phyloP scores from a whole-genome alignment of 1,139 yeast species.

The Blastobotrys persicus region DNA sequence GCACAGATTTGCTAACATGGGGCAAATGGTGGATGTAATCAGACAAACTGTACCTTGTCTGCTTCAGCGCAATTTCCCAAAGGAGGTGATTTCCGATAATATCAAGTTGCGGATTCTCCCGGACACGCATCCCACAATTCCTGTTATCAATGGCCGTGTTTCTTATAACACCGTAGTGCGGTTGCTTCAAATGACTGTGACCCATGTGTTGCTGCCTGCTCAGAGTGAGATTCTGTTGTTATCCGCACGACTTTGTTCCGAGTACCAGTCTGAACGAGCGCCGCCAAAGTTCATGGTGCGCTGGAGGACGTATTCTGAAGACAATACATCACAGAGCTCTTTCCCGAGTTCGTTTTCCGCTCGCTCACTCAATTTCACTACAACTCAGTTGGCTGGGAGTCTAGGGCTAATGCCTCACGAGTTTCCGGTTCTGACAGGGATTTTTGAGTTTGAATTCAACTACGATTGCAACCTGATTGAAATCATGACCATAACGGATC shows the following conservation, averaged over 20 bases:
- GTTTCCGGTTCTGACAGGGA: constrained; percentile 54
- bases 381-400: constrained; percentile 22
- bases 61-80: constrained; percentile 51
- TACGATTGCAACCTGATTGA: constrained; percentile 53
- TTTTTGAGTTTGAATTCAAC: constrained; percentile 73
- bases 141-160: constrained; percentile 58
- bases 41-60: constrained; percentile 56
- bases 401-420: constrained; percentile 30
- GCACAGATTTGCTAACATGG: constrained; percentile 52
- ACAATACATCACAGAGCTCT: not conserved
- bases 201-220: constrained; percentile 32
- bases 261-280: constrained; percentile 1
- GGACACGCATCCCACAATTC: constrained; percentile 55
- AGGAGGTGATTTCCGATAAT: constrained; percentile 47
- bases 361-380: constrained; percentile 18
- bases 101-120: constrained; percentile 66
- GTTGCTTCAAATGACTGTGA: constrained; percentile 31
- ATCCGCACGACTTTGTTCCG: constrained; percentile 18
- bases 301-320: constrained; percentile 27
- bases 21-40: constrained; percentile 54
- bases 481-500: constrained; percentile 76
- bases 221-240: constrained; percentile 27
- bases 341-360: constrained; percentile 15
- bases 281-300: constrained; percentile 25
- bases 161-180: constrained; percentile 51